Conservation (phyloP, 139 green algal species). For the Coelastrella sp. region DNA sequence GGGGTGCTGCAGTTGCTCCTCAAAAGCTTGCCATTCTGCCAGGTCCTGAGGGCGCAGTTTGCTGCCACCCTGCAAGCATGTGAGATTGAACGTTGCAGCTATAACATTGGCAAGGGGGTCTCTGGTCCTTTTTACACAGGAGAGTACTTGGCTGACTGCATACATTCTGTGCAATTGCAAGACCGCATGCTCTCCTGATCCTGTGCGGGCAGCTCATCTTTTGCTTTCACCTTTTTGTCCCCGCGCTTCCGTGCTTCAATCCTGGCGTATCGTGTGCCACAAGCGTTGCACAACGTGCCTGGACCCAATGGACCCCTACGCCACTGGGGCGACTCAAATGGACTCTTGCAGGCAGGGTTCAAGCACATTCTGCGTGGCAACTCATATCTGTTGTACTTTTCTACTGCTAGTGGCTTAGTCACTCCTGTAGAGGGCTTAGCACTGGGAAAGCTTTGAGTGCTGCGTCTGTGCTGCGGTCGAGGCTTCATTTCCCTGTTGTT, state of each 20-base stretch:
- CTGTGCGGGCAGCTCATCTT: too few species aligned
- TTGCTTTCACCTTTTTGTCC: slow-evolving; percentile 21
- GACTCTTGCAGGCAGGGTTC: slow-evolving; percentile 23
- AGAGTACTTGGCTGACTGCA: too few species aligned
- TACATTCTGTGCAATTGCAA: too few species aligned
- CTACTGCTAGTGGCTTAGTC: neutral
- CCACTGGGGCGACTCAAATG: slow-evolving; percentile 44
- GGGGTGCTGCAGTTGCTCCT: slow-evolving; percentile 23
- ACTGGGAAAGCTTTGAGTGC: neutral
- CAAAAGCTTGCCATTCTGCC: slow-evolving; percentile 27
- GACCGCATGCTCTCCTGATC: too few species aligned
- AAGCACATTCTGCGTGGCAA: slow-evolving; percentile 26
- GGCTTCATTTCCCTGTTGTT: slow-evolving; percentile 1
- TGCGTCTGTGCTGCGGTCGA: neutral
- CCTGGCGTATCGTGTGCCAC: slow-evolving; percentile 40
- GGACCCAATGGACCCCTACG: slow-evolving; percentile 23
- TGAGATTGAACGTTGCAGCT: neutral
- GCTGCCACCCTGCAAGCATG: neutral
- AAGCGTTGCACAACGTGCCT: slow-evolving; percentile 39
- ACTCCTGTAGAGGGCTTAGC: neutral
- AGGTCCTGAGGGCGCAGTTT: slow-evolving; percentile 21
- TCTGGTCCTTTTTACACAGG: neutral
- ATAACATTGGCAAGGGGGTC: neutral
- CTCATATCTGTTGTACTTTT: neutral
- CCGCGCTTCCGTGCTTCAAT: slow-evolving; percentile 36